Conservation (phyloP, 805 yeast species). For the Cyberlindnera xylosilytica region DNA sequence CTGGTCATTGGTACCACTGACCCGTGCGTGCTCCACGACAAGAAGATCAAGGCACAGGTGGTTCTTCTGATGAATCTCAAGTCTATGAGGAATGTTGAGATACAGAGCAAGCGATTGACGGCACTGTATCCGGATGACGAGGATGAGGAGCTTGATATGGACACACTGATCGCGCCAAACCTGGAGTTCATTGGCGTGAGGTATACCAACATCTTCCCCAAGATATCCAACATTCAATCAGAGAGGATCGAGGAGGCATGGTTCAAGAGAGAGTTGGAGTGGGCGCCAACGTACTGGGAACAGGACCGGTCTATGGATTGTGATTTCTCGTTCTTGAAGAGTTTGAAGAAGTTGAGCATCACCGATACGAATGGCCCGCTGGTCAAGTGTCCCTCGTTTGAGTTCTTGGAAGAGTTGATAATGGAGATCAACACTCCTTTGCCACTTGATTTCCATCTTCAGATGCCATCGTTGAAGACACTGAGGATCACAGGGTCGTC, state of each 20-base stretch:
- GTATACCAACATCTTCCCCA: not conserved
- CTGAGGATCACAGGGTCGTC: not conserved
- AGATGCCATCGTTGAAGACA: not conserved
- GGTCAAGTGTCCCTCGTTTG: not conserved
- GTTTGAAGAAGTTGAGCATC: not conserved
- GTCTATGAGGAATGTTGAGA: not conserved
- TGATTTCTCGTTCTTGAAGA: not conserved
- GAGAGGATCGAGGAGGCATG: not conserved
- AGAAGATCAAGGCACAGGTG: not conserved
- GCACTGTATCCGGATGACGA: not conserved
- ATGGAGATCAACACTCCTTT: not conserved
- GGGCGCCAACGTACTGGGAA: not conserved
- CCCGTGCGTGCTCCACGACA: not conserved
- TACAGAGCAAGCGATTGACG: not conserved
- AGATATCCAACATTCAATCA: not conserved
- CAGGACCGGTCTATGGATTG: not conserved
- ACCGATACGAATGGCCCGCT: not conserved
- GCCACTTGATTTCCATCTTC: not conserved
- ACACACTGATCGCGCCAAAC: not conserved
- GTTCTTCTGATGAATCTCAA: not conserved
- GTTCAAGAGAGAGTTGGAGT: not conserved
- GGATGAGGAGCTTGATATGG: not conserved
- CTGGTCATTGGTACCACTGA: not conserved
- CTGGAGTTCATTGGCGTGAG: not conserved
- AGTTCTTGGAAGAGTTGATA: not conserved